Conservation (phyloP, 1,284 basidiomycete species). For the Marasmius oreades region DNA sequence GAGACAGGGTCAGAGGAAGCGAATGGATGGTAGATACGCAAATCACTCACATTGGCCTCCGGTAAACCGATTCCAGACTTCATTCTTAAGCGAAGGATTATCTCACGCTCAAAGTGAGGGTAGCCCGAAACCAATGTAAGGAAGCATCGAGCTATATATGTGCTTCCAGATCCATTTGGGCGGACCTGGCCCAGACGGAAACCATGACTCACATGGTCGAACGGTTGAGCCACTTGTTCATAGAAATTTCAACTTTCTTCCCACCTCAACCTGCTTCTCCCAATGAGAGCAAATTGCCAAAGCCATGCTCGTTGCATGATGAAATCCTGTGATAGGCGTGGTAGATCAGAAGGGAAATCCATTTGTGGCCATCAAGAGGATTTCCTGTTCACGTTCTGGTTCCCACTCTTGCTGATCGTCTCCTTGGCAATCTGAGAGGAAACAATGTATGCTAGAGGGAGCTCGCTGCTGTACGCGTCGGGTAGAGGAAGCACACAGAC, state of each 20-base stretch:
- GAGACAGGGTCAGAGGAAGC: neutral
- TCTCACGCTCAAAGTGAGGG: neutral
- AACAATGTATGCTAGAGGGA: constrained; percentile 55
- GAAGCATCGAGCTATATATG: neutral
- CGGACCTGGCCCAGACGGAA: too few relatives aligned
- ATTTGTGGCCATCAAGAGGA: neutral
- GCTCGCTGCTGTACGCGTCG: constrained; percentile 61
- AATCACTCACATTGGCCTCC: neutral
- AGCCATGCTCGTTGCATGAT: too few relatives aligned
- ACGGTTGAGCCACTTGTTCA: neutral
- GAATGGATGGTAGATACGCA: neutral
- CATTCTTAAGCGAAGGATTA: neutral
- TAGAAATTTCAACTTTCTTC: constrained; percentile 32
- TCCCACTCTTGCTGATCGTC: constrained; percentile 12
- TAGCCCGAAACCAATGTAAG: neutral
- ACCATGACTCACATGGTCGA: neutral
- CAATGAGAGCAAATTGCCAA: too few relatives aligned
- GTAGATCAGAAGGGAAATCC: neutral
- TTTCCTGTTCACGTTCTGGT: neutral
- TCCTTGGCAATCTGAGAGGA: constrained; percentile 23
- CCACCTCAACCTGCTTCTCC: too few relatives aligned
- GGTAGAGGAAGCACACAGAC: constrained; percentile 59
- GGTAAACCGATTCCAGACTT: neutral
- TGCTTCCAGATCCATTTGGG: neutral
- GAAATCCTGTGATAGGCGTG: neutral